Evolutionary conservation across 176 grass and related monocot species (phyloP).

Genomic region (Secale cereale): DNA sequence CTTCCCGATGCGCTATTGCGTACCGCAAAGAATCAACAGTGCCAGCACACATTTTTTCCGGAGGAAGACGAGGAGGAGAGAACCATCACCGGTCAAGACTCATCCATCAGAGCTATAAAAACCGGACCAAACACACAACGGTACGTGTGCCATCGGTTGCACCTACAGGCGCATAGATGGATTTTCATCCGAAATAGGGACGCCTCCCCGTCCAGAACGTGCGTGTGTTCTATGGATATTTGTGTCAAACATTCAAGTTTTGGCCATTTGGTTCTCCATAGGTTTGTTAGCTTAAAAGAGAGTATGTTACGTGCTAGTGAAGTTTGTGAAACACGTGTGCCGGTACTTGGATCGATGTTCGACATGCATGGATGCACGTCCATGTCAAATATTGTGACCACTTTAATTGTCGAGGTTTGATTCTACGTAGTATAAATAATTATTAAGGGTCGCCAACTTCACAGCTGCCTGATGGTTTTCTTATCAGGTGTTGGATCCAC

Average conservation of each 20-base stretch:
- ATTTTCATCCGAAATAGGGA: not conserved
- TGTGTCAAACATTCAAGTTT: not conserved
- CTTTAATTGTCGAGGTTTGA: not conserved
- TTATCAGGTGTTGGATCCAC: not conserved
- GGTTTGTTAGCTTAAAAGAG: not conserved
- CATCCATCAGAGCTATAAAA: not conserved
- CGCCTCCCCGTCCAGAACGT: not conserved
- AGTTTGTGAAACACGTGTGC: not conserved
- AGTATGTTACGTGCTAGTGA: not conserved
- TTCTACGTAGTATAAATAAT: not conserved
- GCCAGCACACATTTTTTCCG: not conserved
- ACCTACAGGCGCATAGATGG: not conserved
- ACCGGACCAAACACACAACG: slow-evolving; percentile 10
- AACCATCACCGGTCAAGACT: not conserved
- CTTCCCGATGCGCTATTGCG: not conserved
- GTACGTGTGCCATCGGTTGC: not conserved
- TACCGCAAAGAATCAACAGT: slow-evolving; percentile 7
- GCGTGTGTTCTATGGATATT: not conserved
- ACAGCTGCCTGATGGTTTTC: not conserved
- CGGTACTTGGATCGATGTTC: not conserved
- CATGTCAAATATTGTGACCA: not conserved
- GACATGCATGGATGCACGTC: not conserved
- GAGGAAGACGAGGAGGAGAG: not conserved
- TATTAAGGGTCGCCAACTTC: not conserved
- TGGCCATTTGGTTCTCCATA: not conserved